Evolutionary conservation across 495 filamentous ascomycete species (phyloP).

Genomic region (Penicillium bialowiezense): DNA sequence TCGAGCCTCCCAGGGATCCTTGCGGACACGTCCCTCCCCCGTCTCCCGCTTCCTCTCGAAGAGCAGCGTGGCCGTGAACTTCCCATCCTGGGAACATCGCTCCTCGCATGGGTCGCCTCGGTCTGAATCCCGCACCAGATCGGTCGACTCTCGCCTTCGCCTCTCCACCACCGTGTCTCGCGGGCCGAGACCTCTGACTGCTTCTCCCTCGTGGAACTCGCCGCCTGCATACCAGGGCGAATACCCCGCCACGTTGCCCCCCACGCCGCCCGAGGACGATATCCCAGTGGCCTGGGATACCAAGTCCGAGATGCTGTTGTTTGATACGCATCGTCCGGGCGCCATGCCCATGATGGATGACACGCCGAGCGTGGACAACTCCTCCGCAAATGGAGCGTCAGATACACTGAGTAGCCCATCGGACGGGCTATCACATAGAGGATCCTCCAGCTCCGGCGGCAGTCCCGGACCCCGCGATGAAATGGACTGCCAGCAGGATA

Average conservation of each 20-base stretch:
- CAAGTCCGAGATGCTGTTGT: slow-evolving; percentile 32
- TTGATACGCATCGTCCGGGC: slow-evolving; percentile 30
- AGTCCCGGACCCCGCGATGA: slow-evolving; percentile 37
- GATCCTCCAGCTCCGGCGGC: slow-evolving; percentile 35
- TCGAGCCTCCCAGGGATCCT: slow-evolving; percentile 42
- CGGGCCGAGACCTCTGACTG: slow-evolving; percentile 36
- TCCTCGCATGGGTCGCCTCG: slow-evolving; percentile 25
- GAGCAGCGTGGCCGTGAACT: slow-evolving; percentile 35
- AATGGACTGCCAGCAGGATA: slow-evolving; percentile 37
- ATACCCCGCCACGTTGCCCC: slow-evolving; percentile 37
- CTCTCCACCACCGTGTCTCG: slow-evolving; percentile 32
- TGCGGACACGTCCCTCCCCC: slow-evolving; percentile 37
- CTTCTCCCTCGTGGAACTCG: slow-evolving; percentile 30
- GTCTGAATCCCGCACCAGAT: slow-evolving; percentile 32
- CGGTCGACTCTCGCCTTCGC: slow-evolving; percentile 38
- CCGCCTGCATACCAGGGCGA: slow-evolving; percentile 26
- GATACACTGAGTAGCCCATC: slow-evolving; percentile 35
- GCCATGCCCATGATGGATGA: slow-evolving; percentile 37
- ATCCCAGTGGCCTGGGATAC: slow-evolving; percentile 40
- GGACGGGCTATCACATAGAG: slow-evolving; percentile 31
- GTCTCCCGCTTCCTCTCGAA: slow-evolving; percentile 42
- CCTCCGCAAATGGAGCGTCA: slow-evolving; percentile 22
- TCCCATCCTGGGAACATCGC: slow-evolving; percentile 42
- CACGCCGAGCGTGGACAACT: slow-evolving; percentile 33
- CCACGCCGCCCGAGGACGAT: slow-evolving; percentile 46